These are phyloP conservation scores for Pinus taeda DNA, from an alignment of 75 land plant species.

Conservation along the genomic window DNA sequence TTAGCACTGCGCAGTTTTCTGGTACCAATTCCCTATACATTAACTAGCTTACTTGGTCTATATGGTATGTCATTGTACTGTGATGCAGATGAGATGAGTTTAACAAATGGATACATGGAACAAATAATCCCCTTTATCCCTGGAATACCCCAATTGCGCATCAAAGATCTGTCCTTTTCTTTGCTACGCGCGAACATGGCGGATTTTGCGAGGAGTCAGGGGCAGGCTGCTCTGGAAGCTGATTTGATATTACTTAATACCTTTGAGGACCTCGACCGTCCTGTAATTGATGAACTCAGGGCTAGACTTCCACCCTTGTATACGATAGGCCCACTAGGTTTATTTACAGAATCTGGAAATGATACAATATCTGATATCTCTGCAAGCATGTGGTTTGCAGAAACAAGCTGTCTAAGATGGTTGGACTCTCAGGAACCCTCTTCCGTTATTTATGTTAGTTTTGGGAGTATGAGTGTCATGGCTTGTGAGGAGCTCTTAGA, in stretches of 20 bases:
- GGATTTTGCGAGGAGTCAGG: not conserved
- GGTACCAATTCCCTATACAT: no score
- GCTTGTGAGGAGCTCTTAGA: constrained; percentile 22
- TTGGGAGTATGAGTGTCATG: constrained; percentile 27
- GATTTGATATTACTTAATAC: constrained; percentile 2
- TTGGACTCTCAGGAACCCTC: constrained; percentile 24
- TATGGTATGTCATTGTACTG: no score
- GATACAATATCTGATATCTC: not conserved
- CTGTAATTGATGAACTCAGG: not conserved
- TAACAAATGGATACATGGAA: constrained; percentile 4
- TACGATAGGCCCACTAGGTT: constrained; percentile 5
- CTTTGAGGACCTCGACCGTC: constrained; percentile 4
- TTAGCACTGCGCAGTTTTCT: no score
- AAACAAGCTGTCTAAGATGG: constrained; percentile 30
- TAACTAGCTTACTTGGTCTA: no score
- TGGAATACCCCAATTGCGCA: constrained; percentile 1
- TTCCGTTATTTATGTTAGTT: constrained; percentile 39
- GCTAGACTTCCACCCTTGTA: not conserved
- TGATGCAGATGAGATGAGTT: no score
- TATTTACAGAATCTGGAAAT: not conserved
- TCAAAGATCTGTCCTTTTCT: constrained; percentile 14
- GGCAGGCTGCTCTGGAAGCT: not conserved
- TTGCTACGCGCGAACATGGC: not conserved
- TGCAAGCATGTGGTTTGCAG: constrained; percentile 6
- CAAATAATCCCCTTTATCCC: constrained; percentile 5